Conservation (phyloP, 176 grass and related monocot species). For the Areca catechu region DNA sequence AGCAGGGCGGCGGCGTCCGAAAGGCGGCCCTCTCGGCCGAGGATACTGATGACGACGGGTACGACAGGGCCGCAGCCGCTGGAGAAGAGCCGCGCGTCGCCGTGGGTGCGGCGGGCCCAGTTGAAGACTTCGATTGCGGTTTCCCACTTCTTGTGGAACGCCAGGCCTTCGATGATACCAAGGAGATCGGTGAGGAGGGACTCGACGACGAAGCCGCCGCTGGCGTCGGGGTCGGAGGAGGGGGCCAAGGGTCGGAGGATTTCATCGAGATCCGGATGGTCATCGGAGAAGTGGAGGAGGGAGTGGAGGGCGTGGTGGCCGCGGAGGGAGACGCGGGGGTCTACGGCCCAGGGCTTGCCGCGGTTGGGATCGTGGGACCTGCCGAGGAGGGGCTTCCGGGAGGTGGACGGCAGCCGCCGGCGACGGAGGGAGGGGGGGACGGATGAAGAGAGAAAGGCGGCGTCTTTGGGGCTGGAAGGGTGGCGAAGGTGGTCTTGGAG, state of each 20-base stretch:
- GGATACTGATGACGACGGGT: slow-evolving; percentile 43
- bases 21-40: slow-evolving; percentile 36
- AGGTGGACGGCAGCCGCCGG: background rate
- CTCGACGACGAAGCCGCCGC: background rate
- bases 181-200: slow-evolving; percentile 35
- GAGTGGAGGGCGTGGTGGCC: slow-evolving; percentile 35
- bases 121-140: slow-evolving; percentile 41
- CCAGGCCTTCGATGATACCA: slow-evolving; percentile 34
- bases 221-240: background rate
- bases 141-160: slow-evolving; percentile 26
- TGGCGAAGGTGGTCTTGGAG: slow-evolving; percentile 42
- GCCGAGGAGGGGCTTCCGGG: slow-evolving; percentile 21
- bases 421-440: slow-evolving; percentile 20
- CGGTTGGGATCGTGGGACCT: slow-evolving; percentile 22
- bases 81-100: slow-evolving; percentile 35
- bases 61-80: slow-evolving; percentile 28
- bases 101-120: slow-evolving; percentile 46
- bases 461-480: background rate
- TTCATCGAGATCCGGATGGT: slow-evolving; percentile 16
- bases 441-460: slow-evolving; percentile 1
- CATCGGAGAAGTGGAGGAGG: slow-evolving; percentile 21
- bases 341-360: slow-evolving; percentile 13
- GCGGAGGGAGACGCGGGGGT: slow-evolving; percentile 17
- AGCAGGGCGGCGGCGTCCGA: slow-evolving; percentile 48
- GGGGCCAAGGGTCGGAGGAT: slow-evolving; percentile 4